Base-by-base conservation (phyloP, 2,329 filamentous ascomycete species). In the Apiospora pterosperma region DNA sequence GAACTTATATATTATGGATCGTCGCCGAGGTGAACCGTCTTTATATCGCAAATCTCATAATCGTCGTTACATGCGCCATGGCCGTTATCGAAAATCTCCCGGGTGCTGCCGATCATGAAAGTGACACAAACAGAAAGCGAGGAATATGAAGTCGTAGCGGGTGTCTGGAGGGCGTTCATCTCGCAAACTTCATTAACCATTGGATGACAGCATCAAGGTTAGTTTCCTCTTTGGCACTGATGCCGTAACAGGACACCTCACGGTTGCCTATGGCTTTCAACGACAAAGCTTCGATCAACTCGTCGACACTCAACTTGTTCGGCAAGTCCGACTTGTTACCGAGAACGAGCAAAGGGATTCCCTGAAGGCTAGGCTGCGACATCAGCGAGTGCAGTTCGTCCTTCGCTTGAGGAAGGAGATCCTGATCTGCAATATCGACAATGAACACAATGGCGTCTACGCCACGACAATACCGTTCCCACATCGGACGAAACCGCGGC, bases 371-470 rank as follows among this genome's bases (percentile, higher is more conserved):
- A 16, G 90, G 89, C 78, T 96, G 95, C 74, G 89, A 88, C 80
- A 98, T 90, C 65, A 99, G 85, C 41, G 92, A 85, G 78, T 97
- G 96, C 65, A 99, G 89, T 79, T 98, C 96, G 71, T 98, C 93
- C 74, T 91, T 92, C 62, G 96, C 96, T 67, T 93, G 88, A 10
- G 93, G 90, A 65, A 98, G 85, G 64, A 93, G 87, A 62, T 88
- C 87, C 68, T 86, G 84, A 78, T 99, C 96, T 71, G 95, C 93
- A 69, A 96, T 96, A 78, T 99, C 96, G 75, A 98, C 94, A 77
- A 99, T 97, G 80, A 97, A 99, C 70, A 99, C 92, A 72, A 99
- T 97, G 71, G 95, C 95, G 80, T 97, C 97, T 71, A 98, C 96
- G 62, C 93, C 96, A 69, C 94, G 92, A 80, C 96, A 98, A 79